Base-by-base conservation (phyloP, 1,284 basidiomycete genomes). In the Thelephora terrestris region DNA sequence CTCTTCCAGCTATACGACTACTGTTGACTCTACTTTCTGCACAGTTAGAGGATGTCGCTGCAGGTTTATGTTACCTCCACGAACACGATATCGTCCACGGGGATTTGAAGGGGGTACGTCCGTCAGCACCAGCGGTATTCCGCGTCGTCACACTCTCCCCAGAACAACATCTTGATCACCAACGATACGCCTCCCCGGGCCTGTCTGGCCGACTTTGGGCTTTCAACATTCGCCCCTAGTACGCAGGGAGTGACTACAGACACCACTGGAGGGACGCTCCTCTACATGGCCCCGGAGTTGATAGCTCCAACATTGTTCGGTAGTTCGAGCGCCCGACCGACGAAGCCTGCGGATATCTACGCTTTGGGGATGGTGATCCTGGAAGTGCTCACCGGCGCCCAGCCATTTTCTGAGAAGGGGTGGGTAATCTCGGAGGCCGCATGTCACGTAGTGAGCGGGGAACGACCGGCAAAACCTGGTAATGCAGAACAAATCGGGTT, bases 101-200 rank as follows among this genome's bases (percentile, higher is more conserved):
- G 7, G 29, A 32, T 29, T 20, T 45, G 12, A 43, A 46, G 10
- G 29, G 29, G 29, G 29, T 32, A 14, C 9, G 29, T 32, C 12
- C 29, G 9, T 14, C 29, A 32, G 14, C 29, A 32, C 9, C 7
- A 32, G 4, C 25, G 14, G 14, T 12, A 7, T 32, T 5, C 29
- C 9, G 12, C 12, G 6, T 32, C 29, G 7, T 32, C 29, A 32
- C 29, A 12, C 14, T 32, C 5, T 5, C 27, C 14, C 6, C 29
- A 32, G 29, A 6, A 32, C 29, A 53, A 53, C 43, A n/a, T 36
- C 7, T 47, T 47, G 21, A 53, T 47, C 3, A 50, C 39, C 23
- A 48, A 50, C 47, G 50, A 53, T 37, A 50, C 49, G 48, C 47
- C 24, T 5, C 29, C 29, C 29, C 29, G 9, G 14, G 52, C 38